Conservation (phyloP, 345 rosid genomes). For the Excoecaria cochinchinensis region DNA sequence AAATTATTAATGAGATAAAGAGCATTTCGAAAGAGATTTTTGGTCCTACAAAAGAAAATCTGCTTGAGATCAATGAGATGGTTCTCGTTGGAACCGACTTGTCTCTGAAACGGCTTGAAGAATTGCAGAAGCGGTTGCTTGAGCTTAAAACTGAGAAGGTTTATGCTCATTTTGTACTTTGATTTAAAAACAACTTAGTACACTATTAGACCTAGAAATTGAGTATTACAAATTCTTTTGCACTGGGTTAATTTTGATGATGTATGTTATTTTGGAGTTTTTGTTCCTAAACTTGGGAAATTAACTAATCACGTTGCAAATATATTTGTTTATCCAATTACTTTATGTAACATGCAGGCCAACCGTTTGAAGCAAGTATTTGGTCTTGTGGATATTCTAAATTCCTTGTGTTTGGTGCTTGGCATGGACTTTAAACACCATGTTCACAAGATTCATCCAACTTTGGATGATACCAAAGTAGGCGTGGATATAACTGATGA, state of each 20-base stretch:
- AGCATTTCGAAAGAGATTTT: constrained; percentile 49
- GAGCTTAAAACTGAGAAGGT: constrained; percentile 83
- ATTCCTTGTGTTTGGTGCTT: constrained; percentile 64
- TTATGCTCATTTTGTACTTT: not conserved
- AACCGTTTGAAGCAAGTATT: constrained; percentile 62
- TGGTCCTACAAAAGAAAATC: constrained; percentile 32
- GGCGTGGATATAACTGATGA: constrained; percentile 52
- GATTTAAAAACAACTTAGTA: not conserved
- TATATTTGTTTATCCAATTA: not conserved
- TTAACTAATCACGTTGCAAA: not conserved
- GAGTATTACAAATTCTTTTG: too few species aligned
- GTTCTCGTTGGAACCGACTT: constrained; percentile 53
- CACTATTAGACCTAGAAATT: not conserved
- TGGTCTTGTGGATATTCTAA: constrained; percentile 46
- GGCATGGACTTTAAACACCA: constrained; percentile 67
- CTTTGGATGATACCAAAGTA: constrained; percentile 53
- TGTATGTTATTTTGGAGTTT: not conserved
- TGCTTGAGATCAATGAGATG: constrained; percentile 7
- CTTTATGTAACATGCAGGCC: constrained; percentile 39
- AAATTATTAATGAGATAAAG: constrained; percentile 43
- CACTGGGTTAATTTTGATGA: not conserved
- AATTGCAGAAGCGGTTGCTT: constrained; percentile 57
- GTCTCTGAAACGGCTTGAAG: constrained; percentile 77
- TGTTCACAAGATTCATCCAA: constrained; percentile 55
- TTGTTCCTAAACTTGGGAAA: not conserved